Percentiles rank a stretch among this genome's conserved stretches.
These are phyloP conservation scores for Diaporthe longicolla DNA, from an alignment of 2,329 filamentous ascomycete genomes.

Conservation along the genomic window DNA sequence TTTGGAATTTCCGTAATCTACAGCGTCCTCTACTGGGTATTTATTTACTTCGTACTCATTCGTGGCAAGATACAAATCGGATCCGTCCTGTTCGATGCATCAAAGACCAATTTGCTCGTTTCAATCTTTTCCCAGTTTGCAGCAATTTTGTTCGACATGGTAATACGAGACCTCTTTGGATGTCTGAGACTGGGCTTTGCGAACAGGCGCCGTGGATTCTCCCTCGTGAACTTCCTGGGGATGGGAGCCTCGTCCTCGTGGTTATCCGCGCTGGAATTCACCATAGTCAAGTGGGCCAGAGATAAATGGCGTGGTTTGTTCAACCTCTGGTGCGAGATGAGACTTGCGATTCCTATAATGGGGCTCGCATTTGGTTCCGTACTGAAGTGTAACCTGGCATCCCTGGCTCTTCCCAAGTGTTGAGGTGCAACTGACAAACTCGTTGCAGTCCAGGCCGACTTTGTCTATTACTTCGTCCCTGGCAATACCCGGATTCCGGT, in stretches of 20 bases:
- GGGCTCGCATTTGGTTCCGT: constrained; percentile 15
- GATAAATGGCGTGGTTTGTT: constrained; percentile 5
- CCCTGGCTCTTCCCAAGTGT: neutral
- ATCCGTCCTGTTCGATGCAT: constrained; percentile 14
- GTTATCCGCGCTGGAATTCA: neutral
- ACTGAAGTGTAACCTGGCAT: constrained; percentile 1
- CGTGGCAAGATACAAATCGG: constrained; percentile 7
- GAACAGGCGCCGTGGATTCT: neutral
- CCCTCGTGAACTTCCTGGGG: neutral
- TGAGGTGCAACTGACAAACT: neutral
- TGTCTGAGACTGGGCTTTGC: constrained; percentile 1
- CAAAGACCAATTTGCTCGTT: constrained; percentile 21
- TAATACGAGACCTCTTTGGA: constrained; percentile 16
- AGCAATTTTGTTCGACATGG: constrained; percentile 19
- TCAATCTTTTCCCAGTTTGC: constrained; percentile 4
- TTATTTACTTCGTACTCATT: constrained; percentile 17
- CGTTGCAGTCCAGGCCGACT: neutral
- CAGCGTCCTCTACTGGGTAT: constrained; percentile 15
- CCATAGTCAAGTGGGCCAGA: neutral
- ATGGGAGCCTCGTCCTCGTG: constrained; percentile 19
- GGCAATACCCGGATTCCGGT: neutral
- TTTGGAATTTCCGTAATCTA: constrained; percentile 10
- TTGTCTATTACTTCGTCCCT: constrained; percentile 15
- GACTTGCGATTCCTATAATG: constrained; percentile 8
- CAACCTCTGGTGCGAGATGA: constrained; percentile 16